Conservation (phyloP, 768 basidiomycete genomes). For the Naematelia aurantialba region DNA sequence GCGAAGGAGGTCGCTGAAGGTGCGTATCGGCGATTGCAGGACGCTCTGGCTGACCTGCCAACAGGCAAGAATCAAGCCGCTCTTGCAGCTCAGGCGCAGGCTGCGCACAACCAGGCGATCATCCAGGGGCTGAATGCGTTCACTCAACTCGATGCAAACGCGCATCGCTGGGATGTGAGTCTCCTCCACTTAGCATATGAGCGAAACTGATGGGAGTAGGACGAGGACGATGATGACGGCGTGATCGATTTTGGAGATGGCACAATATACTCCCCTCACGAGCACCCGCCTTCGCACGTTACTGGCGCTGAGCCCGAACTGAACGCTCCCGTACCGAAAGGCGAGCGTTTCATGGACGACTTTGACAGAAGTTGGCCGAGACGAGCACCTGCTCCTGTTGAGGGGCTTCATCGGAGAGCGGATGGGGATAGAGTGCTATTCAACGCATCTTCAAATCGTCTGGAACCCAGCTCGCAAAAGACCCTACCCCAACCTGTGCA, state of each 20-base stretch:
- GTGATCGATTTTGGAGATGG: conserved; percentile 97
- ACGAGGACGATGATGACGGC: conserved; percentile 77
- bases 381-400: conserved; percentile 51
- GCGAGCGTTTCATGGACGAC: conserved; percentile 86
- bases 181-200: conserved; percentile 6
- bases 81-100: conserved; percentile 58
- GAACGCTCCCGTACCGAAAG: conserved; percentile 66
- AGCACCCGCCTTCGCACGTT: conserved; percentile 34
- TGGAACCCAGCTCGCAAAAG: conserved; percentile 63
- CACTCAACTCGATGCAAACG: conserved; percentile 78
- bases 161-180: conserved; percentile 95
- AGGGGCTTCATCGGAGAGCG: conserved; percentile 1
- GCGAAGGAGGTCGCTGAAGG: conserved; percentile 91
- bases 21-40: conserved; percentile 48
- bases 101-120: conserved; percentile 62
- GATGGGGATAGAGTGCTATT: conserved; percentile 74
- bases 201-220: conserved; percentile 53
- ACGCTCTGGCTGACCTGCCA: conserved; percentile 8
- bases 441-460: conserved; percentile 85
- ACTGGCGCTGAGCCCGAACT: conserved; percentile 11
- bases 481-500: conserved; percentile 11
- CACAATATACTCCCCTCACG: conserved; percentile 61
- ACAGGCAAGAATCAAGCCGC: conserved; percentile 41
- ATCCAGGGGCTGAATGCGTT: conserved; percentile 88
- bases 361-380: conserved; percentile 97